Base-by-base conservation (phyloP, 2,329 filamentous ascomycete genomes). In the Colletotrichum spinosum region DNA sequence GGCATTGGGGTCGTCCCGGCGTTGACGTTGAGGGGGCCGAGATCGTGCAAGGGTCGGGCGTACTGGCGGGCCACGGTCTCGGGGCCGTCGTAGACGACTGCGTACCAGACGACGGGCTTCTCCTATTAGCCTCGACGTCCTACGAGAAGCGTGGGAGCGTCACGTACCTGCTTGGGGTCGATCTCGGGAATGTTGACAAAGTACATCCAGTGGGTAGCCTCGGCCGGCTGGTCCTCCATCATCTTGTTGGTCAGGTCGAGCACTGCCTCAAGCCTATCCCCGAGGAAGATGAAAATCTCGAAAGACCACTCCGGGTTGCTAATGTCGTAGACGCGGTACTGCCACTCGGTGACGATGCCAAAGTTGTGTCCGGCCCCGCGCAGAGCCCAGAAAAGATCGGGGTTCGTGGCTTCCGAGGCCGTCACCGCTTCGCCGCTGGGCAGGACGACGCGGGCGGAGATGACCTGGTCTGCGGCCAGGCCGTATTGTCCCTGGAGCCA, bases 311-410 rank as follows among this genome's bases (percentile, higher is more conserved):
- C 15, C 69, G 70, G 8, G 44, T 69, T 55, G 68, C 69, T 54
- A 35, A 72, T 33, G n/a, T 56, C 65, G 38, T 61, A 74, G 33
- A 73, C 72, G 68, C 78, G 77, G 13, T 70, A 46, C 65, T 72
- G 77, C 34, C 81, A 71, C 65, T 76, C 79, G 70, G 83, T 72
- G 38, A 85, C 78, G 54, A 86, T 79, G 46, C 83, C 83, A 67
- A 85, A 80, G 67, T 85, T 85, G 13, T 79, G 81, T 2, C 81
- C 83, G 2, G 83, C 83, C n/a, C 83, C 84, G 71, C 75, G 80
- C 0, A 85, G 69, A 13, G 80, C 83, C 82, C 82, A 85, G 68
- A 83, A 75, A 0, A 85, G 70, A 67, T 84, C 81, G 4, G 67
- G 13, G 50, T 78, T 69, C 33, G 70, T 68, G 6, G 57, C 58